These are phyloP conservation scores for Cytospora paraplurivora DNA, from an alignment of 2,329 filamentous ascomycete genomes.

Conservation along the genomic window DNA sequence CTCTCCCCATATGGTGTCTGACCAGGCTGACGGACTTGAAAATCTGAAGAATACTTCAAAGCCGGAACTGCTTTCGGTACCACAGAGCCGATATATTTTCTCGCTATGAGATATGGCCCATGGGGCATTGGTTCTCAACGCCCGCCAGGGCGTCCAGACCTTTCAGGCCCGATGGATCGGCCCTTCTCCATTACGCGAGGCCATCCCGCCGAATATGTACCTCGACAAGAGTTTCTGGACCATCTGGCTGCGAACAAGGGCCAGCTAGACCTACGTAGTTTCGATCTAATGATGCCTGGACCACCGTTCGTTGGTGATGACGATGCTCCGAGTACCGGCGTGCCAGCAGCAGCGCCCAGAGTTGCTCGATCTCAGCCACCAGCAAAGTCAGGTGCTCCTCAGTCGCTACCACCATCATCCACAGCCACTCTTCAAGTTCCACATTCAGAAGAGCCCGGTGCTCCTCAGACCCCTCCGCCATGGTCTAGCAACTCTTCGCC, in stretches of 20 bases:
- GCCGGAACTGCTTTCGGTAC: not conserved
- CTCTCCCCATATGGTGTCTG: not conserved
- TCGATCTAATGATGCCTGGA: not conserved
- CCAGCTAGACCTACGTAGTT: not conserved
- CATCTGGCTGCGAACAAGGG: not conserved
- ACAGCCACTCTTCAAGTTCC: not conserved
- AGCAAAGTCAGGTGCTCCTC: no score
- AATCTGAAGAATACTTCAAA: not conserved
- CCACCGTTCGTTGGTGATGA: not conserved
- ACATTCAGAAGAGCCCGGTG: not conserved
- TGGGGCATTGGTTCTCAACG: constrained; percentile 4
- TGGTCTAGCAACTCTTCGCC: not conserved
- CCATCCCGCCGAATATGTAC: not conserved
- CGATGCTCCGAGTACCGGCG: not conserved
- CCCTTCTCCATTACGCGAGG: not conserved
- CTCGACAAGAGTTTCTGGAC: not conserved
- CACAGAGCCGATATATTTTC: not conserved
- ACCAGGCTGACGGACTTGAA: not conserved
- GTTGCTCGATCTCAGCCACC: no score
- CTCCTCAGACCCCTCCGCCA: not conserved
- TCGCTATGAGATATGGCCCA: constrained; percentile 13
- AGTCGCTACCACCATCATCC: no score
- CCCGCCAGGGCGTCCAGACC: constrained; percentile 1
- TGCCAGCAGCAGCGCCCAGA: no score
- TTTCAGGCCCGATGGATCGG: constrained; percentile 2